A percentile compares a stretch with the other conserved stretches of the same genome.
These are phyloP conservation scores for Pichia insulana DNA, from an alignment of 805 yeast species.

Conservation along the genomic window DNA sequence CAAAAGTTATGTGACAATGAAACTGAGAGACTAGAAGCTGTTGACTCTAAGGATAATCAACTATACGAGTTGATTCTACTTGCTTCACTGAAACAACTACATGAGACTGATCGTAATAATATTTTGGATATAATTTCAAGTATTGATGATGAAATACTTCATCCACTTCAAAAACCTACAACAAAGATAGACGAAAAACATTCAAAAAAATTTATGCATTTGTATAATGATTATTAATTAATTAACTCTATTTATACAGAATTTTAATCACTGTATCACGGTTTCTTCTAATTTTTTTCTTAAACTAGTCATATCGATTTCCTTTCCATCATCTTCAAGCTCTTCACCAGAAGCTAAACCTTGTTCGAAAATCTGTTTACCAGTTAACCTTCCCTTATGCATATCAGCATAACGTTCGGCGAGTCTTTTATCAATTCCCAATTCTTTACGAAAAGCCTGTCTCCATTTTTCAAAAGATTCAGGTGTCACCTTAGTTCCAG, in stretches of 20 bases:
- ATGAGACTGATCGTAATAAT: not conserved
- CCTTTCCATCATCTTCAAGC: slow-evolving; percentile 33
- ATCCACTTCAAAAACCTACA: not conserved
- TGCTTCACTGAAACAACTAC: not conserved
- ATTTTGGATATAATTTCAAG: not conserved
- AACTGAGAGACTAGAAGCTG: not conserved
- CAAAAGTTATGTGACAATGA: slow-evolving; percentile 5
- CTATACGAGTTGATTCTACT: slow-evolving; percentile 4
- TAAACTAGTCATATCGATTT: slow-evolving; percentile 12
- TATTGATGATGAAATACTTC: not conserved
- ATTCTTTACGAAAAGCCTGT: slow-evolving; percentile 55
- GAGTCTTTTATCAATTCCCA: slow-evolving; percentile 57
- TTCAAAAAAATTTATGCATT: slow-evolving; percentile 1
- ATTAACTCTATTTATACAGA: not conserved
- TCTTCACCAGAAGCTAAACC: slow-evolving; percentile 75
- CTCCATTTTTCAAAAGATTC: slow-evolving; percentile 77
- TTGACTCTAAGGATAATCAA: slow-evolving; percentile 3
- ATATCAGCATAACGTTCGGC: slow-evolving; percentile 42
- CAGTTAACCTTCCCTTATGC: slow-evolving; percentile 74
- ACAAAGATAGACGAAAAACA: not conserved
- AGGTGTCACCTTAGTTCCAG: slow-evolving; percentile 80
- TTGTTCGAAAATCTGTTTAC: slow-evolving; percentile 80
- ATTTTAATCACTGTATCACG: not conserved
- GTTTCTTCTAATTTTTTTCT: slow-evolving; percentile 13
- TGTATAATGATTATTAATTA: slow-evolving; percentile 5